phyloP scores from a whole-genome alignment of 257 asterid genomes.

The Solanum chmielewskii region DNA sequence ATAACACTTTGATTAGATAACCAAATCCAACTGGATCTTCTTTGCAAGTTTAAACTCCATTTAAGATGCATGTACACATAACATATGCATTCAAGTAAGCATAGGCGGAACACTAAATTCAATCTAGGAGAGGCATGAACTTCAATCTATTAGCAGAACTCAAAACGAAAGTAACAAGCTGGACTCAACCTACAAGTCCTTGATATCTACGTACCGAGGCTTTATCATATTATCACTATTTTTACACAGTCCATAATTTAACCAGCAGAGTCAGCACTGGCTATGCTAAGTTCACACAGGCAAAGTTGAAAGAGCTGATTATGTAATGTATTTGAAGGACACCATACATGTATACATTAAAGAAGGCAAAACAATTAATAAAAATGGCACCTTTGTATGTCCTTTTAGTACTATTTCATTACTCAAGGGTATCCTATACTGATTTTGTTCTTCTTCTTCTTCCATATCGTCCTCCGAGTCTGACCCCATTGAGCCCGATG shows the following conservation, averaged over 20 bases:
- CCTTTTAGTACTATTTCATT: conserved; percentile 92
- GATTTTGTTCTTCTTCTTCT: conserved; percentile 35
- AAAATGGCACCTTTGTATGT: conserved; percentile 60
- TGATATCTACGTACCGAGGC: not conserved
- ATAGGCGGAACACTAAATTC: not conserved
- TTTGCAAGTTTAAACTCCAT: not conserved
- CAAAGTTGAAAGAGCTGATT: not conserved
- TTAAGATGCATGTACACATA: not conserved
- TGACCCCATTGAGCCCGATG: conserved; percentile 19
- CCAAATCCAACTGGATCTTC: not conserved
- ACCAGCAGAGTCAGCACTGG: not conserved
- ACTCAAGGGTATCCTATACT: conserved; percentile 67
- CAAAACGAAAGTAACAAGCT: not conserved
- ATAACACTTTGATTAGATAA: not conserved
- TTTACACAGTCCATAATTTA: not conserved
- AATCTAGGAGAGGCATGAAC: not conserved
- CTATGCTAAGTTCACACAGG: not conserved
- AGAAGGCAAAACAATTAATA: not conserved
- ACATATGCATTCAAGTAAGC: not conserved
- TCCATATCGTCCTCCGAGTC: conserved; percentile 55
- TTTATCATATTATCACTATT: not conserved
- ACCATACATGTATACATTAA: not conserved
- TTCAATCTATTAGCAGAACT: not conserved
- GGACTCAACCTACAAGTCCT: not conserved
- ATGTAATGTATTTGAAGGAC: not conserved